phyloP scores from a whole-genome alignment of 73 alveolate species.

The Paramecium octaurelia region DNA sequence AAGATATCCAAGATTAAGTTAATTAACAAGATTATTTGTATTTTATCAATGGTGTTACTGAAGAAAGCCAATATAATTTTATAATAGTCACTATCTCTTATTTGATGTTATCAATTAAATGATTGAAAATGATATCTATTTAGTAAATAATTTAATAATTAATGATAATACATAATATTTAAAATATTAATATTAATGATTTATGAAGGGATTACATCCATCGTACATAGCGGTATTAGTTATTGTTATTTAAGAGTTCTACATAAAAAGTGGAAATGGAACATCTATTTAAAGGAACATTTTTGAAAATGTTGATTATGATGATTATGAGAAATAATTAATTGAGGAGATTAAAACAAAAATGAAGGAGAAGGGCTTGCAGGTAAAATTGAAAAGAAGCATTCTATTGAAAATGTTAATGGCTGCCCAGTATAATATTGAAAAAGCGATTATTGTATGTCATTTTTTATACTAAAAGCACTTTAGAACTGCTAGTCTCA shows the following conservation, averaged over 20 bases:
- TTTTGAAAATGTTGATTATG: slow-evolving; percentile 48
- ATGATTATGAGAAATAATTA: slow-evolving; percentile 4
- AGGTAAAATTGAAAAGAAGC: neutral
- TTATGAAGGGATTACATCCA: slow-evolving; percentile 11
- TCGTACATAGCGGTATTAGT: neutral
- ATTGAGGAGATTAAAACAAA: neutral
- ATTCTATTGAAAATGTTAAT: neutral
- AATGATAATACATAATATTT: neutral
- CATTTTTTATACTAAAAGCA: neutral
- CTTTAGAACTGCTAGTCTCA: slow-evolving; percentile 9
- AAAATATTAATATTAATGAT: neutral
- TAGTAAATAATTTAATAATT: neutral
- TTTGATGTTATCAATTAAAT: neutral
- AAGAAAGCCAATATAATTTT: too few relatives aligned
- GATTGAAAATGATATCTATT: neutral
- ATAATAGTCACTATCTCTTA: too few relatives aligned
- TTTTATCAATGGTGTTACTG: neutral
- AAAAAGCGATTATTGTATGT: slow-evolving; percentile 20
- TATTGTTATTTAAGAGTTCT: neutral
- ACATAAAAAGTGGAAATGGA: slow-evolving; percentile 27
- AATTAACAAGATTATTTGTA: neutral
- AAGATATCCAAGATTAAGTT: neutral
- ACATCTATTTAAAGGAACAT: slow-evolving; percentile 15
- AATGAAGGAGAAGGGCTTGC: neutral
- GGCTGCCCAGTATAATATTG: slow-evolving; percentile 5